These are phyloP conservation scores for Mycena capillaripes DNA, from an alignment of 768 basidiomycete species.

Conservation along the genomic window DNA sequence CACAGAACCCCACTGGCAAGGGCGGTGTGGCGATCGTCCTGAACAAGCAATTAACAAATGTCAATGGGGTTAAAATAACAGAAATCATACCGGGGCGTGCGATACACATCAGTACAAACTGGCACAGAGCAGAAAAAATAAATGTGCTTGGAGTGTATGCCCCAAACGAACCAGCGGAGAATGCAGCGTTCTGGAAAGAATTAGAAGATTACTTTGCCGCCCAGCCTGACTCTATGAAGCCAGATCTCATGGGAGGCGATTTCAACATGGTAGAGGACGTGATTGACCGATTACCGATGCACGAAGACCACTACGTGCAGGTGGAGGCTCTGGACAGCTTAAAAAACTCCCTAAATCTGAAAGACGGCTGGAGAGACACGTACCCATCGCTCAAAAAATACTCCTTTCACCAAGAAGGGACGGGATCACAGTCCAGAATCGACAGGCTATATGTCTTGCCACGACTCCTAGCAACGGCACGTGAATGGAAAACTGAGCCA, in stretches of 20 bases:
- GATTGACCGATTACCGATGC: slow-evolving; percentile 34
- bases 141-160: slow-evolving; percentile 33
- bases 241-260: slow-evolving; percentile 36
- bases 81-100: slow-evolving; percentile 35
- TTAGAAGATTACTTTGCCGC: background rate
- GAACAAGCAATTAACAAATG: background rate
- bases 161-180: slow-evolving; percentile 32
- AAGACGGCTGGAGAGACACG: slow-evolving; percentile 36
- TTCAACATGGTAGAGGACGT: slow-evolving; percentile 37
- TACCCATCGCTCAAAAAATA: background rate
- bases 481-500: background rate
- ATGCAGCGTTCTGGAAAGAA: slow-evolving; percentile 32
- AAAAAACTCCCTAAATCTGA: background rate
- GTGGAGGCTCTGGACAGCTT: slow-evolving; percentile 20
- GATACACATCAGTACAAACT: background rate
- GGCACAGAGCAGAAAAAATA: slow-evolving; percentile 23
- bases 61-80: background rate
- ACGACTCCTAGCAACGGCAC: background rate
- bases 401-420: background rate
- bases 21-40: background rate
- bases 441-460: background rate
- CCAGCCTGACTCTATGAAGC: background rate
- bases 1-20: background rate
- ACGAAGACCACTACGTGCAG: background rate
- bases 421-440: background rate